These are phyloP conservation scores for Coprinellus micaceus DNA, from an alignment of 768 basidiomycete genomes.

Conservation along the genomic window DNA sequence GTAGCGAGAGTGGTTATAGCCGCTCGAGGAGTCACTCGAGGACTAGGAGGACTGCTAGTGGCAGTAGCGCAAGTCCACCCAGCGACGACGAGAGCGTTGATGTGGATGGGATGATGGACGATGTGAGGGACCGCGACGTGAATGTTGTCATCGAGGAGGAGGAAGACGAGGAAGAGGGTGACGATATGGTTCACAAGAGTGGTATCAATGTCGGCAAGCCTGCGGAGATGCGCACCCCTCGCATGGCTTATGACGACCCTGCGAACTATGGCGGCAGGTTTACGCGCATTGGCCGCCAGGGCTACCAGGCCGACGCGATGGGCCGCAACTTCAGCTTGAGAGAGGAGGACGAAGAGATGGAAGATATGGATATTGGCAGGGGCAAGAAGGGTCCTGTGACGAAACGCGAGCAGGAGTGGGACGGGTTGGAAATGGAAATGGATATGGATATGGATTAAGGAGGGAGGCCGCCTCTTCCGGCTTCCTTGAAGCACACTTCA, in stretches of 20 bases:
- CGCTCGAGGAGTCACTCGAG: slow-evolving; percentile 7
- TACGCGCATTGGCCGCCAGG: slow-evolving; percentile 2
- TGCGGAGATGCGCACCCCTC: slow-evolving; percentile 13
- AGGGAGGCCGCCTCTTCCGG: background rate
- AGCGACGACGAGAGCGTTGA: slow-evolving; percentile 29
- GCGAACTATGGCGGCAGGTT: slow-evolving; percentile 9
- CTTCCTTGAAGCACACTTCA: background rate
- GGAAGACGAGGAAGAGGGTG: slow-evolving; percentile 20
- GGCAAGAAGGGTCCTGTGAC: slow-evolving; percentile 19
- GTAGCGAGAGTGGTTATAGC: slow-evolving; percentile 7
- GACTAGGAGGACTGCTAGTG: background rate
- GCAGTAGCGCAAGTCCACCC: slow-evolving; percentile 10
- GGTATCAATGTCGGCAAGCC: slow-evolving; percentile 1
- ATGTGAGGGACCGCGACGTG: slow-evolving; percentile 22
- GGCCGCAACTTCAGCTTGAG: slow-evolving; percentile 34
- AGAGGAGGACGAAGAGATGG: slow-evolving; percentile 47
- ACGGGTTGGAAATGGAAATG: slow-evolving; percentile 43
- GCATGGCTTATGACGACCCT: slow-evolving; percentile 16
- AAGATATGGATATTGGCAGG: slow-evolving; percentile 18
- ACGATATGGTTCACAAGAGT: slow-evolving; percentile 3
- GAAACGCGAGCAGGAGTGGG: slow-evolving; percentile 48
- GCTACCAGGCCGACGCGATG: slow-evolving; percentile 22
- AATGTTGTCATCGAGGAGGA: slow-evolving; percentile 22
- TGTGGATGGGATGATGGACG: slow-evolving; percentile 28
- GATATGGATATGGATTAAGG: slow-evolving; percentile 67